Percentiles rank a stretch among this genome's conserved stretches.
Conservation (phyloP, 495 filamentous ascomycete species). For the Aspergillus incahuasiensis region DNA sequence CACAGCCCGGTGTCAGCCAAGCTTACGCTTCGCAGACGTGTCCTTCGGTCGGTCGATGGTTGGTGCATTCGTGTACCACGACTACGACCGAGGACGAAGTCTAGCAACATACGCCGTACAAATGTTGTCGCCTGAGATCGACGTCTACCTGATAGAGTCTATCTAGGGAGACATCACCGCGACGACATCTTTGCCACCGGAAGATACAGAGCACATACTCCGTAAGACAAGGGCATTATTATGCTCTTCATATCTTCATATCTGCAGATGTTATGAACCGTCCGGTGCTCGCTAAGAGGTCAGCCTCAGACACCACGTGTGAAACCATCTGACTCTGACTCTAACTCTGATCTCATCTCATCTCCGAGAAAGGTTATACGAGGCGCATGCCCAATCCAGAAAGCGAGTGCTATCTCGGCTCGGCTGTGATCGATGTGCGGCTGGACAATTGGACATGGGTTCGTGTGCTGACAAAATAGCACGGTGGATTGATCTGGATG, state of each 20-base stretch:
- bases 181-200: no score
- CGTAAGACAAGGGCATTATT: no score
- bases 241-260: neutral
- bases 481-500: no score
- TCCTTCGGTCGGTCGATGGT: neutral
- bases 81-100: neutral
- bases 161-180: neutral
- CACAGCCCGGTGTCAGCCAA: conserved; percentile 1
- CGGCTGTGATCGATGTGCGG: no score
- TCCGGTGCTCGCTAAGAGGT: neutral
- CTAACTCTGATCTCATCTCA: no score
- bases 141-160: no score
- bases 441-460: no score
- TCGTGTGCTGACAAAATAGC: neutral
- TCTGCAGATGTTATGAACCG: neutral
- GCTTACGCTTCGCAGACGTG: conserved; percentile 2
- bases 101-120: no score
- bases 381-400: neutral
- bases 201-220: no score
- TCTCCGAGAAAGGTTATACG: neutral
- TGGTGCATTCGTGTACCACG: neutral
- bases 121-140: no score
- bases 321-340: neutral
- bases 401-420: no score
- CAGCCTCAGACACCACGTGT: neutral